Base-by-base conservation (phyloP, 371 early-diverging fungal species). In the Sporodiniella umbellata region DNA sequence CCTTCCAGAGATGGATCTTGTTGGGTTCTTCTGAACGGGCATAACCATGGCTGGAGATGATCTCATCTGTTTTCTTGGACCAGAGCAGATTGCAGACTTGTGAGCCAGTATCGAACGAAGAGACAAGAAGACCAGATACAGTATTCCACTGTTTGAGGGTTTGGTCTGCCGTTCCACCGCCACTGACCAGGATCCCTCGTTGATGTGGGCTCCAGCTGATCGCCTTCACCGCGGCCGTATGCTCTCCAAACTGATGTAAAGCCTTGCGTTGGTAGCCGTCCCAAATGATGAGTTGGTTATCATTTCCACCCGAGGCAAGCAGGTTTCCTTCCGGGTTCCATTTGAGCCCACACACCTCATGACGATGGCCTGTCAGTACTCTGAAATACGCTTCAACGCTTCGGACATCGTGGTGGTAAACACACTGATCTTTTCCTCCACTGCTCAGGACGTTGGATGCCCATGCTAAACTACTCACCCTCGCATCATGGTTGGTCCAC, bases 31-130 rank as follows among this genome's bases (percentile, higher is more conserved):
- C 60, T 8, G 56, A 53, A 33, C 54, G 54, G 4, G 75, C 51
- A 70, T 85, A 97, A 0, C 99, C 99, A 64, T 99, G 99, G 2
- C 93, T 84, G 25, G 92, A 89, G 7, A 97, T 83, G n/a, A 99
- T 62, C 64, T 99, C 99, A 59, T 89, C 84, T 4, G 83, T 69
- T 49, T 88, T 89, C 37, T 79, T 79, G 1, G 95, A 89, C 91
- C 95, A 99, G 15, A 77, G 65, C 17, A 99, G 65, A 26, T 92
- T 90, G 59, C 68, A 72, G 8, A 86, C 87, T 66, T 90, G 89
- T 0, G 89, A 86, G 3, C 80, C 80, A 5, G 87, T 86, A 48
- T 87, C 80, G 46, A 76, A 58, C 5, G 81, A 72, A 11, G 70
- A 59, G 4, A 80, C 42, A 30, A 70, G 58, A 5, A 44, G 56